A percentile compares a stretch with the other conserved stretches of the same genome.
phyloP scores from a whole-genome alignment of 2,329 filamentous ascomycete genomes.

The Capronia americana region DNA sequence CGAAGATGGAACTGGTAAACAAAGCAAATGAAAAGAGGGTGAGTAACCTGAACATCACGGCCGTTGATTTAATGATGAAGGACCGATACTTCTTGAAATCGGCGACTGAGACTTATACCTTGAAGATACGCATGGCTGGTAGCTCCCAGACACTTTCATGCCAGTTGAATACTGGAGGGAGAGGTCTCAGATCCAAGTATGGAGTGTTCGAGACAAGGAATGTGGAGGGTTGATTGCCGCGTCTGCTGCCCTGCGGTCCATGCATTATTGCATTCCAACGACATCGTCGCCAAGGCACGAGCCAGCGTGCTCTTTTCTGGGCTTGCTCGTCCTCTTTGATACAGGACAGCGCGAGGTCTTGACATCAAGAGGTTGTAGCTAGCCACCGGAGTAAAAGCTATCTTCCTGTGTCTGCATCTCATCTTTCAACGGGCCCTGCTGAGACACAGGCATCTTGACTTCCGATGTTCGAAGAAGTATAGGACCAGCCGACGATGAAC shows the following conservation, averaged over 20 bases:
- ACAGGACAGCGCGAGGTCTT: background rate
- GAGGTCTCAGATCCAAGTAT: slow-evolving; percentile 16
- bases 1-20: slow-evolving; percentile 10
- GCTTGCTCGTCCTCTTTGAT: background rate
- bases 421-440: background rate
- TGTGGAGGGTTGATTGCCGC: slow-evolving; percentile 8
- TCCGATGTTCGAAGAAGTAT: background rate
- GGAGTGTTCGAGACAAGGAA: slow-evolving; percentile 4
- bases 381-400: background rate
- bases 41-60: slow-evolving; percentile 4
- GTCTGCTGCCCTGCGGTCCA: background rate
- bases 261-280: slow-evolving; percentile 21
- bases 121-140: slow-evolving; percentile 25
- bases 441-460: background rate
- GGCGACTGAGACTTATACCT: slow-evolving; percentile 29
- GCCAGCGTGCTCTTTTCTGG: background rate
- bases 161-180: slow-evolving; percentile 13
- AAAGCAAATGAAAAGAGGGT: slow-evolving; percentile 14
- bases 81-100: background rate
- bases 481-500: background rate
- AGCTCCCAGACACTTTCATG: slow-evolving; percentile 25
- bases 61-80: slow-evolving; percentile 5
- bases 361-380: background rate
- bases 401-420: background rate
- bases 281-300: background rate